A percentile compares a stretch with the other conserved stretches of the same genome.
These are phyloP conservation scores for Hortaea werneckii DNA, from an alignment of 2,329 filamentous ascomycete genomes.

Conservation along the genomic window DNA sequence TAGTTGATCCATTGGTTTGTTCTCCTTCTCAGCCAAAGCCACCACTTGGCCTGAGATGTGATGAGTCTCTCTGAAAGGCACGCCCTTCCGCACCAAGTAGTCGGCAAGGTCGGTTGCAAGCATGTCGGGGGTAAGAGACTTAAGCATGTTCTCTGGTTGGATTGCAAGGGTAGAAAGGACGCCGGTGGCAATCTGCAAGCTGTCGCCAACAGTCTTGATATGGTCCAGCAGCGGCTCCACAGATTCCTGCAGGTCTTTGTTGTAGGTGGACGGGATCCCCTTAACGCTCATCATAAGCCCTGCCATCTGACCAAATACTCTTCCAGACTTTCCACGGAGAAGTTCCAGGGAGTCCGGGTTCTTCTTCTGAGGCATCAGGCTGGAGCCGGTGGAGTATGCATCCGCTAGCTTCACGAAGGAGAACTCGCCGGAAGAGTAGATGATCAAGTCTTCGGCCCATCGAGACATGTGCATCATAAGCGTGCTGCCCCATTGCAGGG, in stretches of 20 bases:
- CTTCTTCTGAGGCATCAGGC: constrained; percentile 77
- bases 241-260: constrained; percentile 86
- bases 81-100: constrained; percentile 53
- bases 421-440: constrained; percentile 69
- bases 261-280: constrained; percentile 72
- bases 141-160: constrained; percentile 65
- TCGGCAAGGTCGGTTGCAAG: constrained; percentile 63
- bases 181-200: constrained; percentile 71
- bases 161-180: constrained; percentile 64
- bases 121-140: constrained; percentile 73
- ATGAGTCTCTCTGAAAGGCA: constrained; percentile 72
- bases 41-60: constrained; percentile 67
- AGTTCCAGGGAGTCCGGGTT: constrained; percentile 67
- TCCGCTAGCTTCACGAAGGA: constrained; percentile 67
- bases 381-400: constrained; percentile 67
- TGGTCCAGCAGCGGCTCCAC: constrained; percentile 78
- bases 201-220: constrained; percentile 71
- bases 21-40: constrained; percentile 57
- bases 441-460: constrained; percentile 78
- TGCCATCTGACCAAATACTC: constrained; percentile 71
- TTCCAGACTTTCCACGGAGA: constrained; percentile 65
- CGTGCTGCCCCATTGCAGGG: constrained; percentile 67
- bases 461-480: constrained; percentile 71
- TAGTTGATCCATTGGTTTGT: constrained; percentile 60
- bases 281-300: constrained; percentile 69